phyloP scores from a whole-genome alignment of 148 eudicot genomes.

The Nepenthes gracilis region DNA sequence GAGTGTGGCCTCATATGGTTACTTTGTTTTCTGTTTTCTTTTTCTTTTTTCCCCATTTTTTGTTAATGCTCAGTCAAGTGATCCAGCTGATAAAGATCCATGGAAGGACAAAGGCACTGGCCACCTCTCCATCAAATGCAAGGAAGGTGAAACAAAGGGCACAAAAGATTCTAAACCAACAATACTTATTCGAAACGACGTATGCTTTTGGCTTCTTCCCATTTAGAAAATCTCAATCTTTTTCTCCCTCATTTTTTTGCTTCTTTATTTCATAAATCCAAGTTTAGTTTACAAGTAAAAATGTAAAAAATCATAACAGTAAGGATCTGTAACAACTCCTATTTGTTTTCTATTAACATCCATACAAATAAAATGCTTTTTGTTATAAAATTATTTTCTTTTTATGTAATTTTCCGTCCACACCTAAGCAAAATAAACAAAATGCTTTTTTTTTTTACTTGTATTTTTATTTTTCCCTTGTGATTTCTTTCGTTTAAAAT shows the following conservation, averaged over 20 bases:
- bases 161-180: slow-evolving; percentile 81
- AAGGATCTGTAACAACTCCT: too few relatives aligned
- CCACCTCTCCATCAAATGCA: slow-evolving; percentile 60
- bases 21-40: background rate
- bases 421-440: too few relatives aligned
- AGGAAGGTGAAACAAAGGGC: slow-evolving; percentile 65
- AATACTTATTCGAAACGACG: slow-evolving; percentile 88
- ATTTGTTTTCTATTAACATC: too few relatives aligned
- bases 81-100: slow-evolving; percentile 61
- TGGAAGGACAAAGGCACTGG: slow-evolving; percentile 91
- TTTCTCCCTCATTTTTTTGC: background rate
- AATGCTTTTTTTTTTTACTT: too few relatives aligned
- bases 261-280: too few relatives aligned
- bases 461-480: too few relatives aligned
- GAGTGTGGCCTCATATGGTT: background rate
- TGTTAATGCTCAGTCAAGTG: slow-evolving; percentile 40
- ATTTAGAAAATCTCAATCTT: background rate
- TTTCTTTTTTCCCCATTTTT: background rate
- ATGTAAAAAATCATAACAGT: too few relatives aligned
- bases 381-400: too few relatives aligned
- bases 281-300: too few relatives aligned
- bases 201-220: slow-evolving; percentile 24
- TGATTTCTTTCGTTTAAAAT: too few relatives aligned
- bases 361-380: too few relatives aligned
- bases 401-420: too few relatives aligned